Evolutionary conservation across 75 land plant genomes (phyloP).

Genomic region (Cryptomeria japonica): DNA sequence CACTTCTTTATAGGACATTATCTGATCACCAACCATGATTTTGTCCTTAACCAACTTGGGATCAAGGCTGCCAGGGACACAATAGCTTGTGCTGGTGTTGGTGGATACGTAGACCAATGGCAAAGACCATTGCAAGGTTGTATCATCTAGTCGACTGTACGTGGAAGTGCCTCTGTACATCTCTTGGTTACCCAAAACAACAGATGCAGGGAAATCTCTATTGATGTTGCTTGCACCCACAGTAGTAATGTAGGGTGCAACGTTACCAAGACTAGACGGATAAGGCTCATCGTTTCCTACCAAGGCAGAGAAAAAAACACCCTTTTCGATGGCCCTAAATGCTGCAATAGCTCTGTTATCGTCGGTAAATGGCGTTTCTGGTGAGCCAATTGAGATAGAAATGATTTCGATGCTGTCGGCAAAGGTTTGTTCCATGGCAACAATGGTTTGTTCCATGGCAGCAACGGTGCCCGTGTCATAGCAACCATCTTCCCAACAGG

Average conservation of each 20-base stretch:
- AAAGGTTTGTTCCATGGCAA: conserved; percentile 32
- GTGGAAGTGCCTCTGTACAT: conserved; percentile 15
- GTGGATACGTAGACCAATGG: not conserved
- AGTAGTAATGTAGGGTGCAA: conserved; percentile 20
- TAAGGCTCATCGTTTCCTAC: conserved; percentile 25
- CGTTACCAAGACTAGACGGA: conserved; percentile 8
- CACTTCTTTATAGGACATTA: not conserved
- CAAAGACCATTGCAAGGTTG: not conserved
- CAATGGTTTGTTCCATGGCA: no score
- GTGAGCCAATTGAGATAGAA: no score
- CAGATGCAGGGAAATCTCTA: conserved; percentile 17
- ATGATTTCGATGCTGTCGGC: no score
- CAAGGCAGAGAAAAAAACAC: conserved; percentile 11
- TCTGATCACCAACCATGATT: not conserved
- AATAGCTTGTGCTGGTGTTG: not conserved
- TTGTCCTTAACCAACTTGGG: not conserved
- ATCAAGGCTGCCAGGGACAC: not conserved
- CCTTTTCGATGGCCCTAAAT: conserved; percentile 10
- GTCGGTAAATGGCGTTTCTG: not conserved
- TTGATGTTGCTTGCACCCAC: conserved; percentile 29
- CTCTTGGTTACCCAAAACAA: not conserved
- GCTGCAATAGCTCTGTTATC: conserved; percentile 20
- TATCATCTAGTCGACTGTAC: not conserved
- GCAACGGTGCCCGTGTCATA: no score
- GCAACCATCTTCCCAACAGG: no score